phyloP scores from a whole-genome alignment of 129 eudicot genomes.

The Helianthus annuus region DNA sequence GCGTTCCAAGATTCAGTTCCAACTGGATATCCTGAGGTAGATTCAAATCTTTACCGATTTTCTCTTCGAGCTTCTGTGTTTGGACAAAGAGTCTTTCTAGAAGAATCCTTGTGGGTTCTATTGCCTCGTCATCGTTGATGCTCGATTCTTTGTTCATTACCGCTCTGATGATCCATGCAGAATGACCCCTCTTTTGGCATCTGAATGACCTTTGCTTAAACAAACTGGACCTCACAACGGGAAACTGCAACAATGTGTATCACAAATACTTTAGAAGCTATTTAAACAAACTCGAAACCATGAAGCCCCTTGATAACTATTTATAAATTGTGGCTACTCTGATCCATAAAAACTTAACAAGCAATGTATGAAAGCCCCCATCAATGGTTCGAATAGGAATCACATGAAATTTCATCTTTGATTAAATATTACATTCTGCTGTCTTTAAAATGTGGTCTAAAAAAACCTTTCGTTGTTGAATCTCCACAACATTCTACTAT shows the following conservation, averaged over 20 bases:
- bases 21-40: conserved; percentile 49
- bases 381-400: neutral
- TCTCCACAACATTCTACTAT: neutral
- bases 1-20: conserved; percentile 50
- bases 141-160: conserved; percentile 56
- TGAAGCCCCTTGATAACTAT: conserved; percentile 6
- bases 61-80: conserved; percentile 78
- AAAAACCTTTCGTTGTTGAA: neutral
- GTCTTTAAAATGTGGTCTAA: neutral
- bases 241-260: conserved; percentile 46
- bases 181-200: conserved; percentile 32
- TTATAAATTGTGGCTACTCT: neutral
- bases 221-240: conserved; percentile 37
- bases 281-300: neutral
- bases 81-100: conserved; percentile 74
- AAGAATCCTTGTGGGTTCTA: conserved; percentile 74
- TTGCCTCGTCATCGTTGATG: conserved; percentile 50
- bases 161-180: conserved; percentile 52
- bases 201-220: conserved; percentile 30
- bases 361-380: neutral
- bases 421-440: neutral
- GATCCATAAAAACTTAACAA: neutral
- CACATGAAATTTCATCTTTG: neutral
- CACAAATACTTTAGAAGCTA: conserved; percentile 17
- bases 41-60: conserved; percentile 54